Percentiles rank a stretch among this genome's conserved stretches.
Evolutionary conservation across 352 stramenopile genomes (phyloP).

Genomic region (Phytopythium cucurbitacearum): DNA sequence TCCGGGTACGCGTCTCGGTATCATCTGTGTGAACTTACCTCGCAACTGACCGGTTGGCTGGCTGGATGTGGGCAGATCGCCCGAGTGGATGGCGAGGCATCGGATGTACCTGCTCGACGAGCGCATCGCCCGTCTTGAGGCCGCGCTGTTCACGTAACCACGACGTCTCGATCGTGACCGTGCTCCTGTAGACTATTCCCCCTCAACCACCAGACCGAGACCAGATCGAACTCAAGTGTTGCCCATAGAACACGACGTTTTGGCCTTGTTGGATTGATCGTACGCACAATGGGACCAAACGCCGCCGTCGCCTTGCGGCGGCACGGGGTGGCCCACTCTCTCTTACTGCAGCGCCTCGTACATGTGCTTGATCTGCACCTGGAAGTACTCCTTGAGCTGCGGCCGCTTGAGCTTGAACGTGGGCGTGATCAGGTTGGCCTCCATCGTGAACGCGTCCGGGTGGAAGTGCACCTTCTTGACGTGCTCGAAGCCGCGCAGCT

Average conservation of each 20-base stretch:
- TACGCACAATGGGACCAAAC: too few species aligned
- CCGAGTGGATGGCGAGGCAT: conserved; percentile 41
- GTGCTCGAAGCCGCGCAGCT: conserved; percentile 92
- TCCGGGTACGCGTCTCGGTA: conserved; percentile 25
- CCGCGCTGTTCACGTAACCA: conserved; percentile 24
- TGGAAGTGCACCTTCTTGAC: conserved; percentile 88
- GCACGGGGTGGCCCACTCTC: too few species aligned
- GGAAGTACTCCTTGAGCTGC: conserved; percentile 48
- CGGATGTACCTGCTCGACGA: conserved; percentile 33
- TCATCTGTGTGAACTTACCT: not conserved
- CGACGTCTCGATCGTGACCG: not conserved
- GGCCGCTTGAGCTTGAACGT: conserved; percentile 95
- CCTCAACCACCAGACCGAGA: too few species aligned
- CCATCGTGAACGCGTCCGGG: conserved; percentile 80
- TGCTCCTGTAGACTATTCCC: too few species aligned
- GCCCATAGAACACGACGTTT: too few species aligned
- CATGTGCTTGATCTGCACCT: conserved; percentile 46
- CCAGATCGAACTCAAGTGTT: too few species aligned
- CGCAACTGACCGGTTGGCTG: not conserved
- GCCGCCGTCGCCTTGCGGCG: too few species aligned
- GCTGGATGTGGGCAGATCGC: conserved; percentile 17
- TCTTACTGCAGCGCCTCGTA: conserved; percentile 35
- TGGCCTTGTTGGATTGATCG: too few species aligned
- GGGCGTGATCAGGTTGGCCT: conserved; percentile 91
- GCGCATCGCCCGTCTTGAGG: conserved; percentile 37